A percentile compares a stretch with the other conserved stretches of the same genome.
Conservation (phyloP, 192 early-diverging fungal genomes). For the Dimargaris xerosporica region DNA sequence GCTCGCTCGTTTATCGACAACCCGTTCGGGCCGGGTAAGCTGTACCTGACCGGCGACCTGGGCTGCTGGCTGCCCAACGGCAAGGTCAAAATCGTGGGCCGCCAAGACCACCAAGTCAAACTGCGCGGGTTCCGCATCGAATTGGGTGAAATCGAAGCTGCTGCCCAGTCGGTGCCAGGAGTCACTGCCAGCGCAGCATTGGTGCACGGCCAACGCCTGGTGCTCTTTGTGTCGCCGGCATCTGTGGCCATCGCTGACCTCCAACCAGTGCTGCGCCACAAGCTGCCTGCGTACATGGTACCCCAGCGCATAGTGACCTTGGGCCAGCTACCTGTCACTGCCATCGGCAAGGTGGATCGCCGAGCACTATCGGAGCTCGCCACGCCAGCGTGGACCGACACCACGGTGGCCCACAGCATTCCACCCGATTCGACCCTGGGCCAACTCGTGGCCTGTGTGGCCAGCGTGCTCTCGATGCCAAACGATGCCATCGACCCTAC, state of each 20-base stretch:
- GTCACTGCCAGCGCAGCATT: background rate
- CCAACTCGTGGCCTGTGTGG: too few species aligned
- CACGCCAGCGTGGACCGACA: too few species aligned
- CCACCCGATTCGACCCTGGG: too few species aligned
- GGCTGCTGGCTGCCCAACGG: conserved; percentile 19
- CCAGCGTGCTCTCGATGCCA: too few species aligned
- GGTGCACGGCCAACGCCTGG: background rate
- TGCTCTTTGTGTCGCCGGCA: background rate
- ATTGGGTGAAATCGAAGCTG: background rate
- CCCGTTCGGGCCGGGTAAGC: conserved; percentile 15
- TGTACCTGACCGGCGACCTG: conserved; percentile 25
- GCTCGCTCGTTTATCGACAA: conserved; percentile 20
- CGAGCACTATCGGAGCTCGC: background rate
- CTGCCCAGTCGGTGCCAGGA: background rate
- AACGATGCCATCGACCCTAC: too few species aligned
- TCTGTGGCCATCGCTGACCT: background rate
- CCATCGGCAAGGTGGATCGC: background rate
- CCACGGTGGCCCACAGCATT: too few species aligned
- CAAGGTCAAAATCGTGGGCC: conserved; percentile 16
- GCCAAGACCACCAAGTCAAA: conserved; percentile 13
- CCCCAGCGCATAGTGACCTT: background rate
- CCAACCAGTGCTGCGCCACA: background rate
- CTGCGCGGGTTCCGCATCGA: conserved; percentile 9
- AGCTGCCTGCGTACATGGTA: conserved; percentile 4
- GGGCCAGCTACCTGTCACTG: background rate